Base-by-base conservation (phyloP, 768 basidiomycete species). In the Russula brevipes region DNA sequence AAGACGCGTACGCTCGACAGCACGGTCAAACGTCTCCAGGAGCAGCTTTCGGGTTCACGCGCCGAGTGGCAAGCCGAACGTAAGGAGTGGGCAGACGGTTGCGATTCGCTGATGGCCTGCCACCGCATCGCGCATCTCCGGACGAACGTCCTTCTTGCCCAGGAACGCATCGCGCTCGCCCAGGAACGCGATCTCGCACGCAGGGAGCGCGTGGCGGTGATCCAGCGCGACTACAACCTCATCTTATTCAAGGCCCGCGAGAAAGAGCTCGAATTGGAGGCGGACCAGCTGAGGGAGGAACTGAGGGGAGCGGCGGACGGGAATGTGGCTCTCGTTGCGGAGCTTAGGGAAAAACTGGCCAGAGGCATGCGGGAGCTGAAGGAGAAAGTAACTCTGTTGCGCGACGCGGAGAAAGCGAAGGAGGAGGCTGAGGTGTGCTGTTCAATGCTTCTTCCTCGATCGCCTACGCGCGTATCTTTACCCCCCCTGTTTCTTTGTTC, bases 241-340 rank as follows among this genome's bases (percentile, higher is more conserved):
- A 82, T 79, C n/a, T 79, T 83, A 73, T 90, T 88, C 69, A 85
- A 86, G 72, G 78, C 78, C 19, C 78, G 78, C 54, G 88, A 89
- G 67, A 75, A 76, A 14, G 85, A 85, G 66, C 73, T 88, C 51
- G 84, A 88, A 68, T 70, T 73, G 46, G 79, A 77, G 63, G 72
- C 88, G 9, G 76, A 74, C 30, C 78, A 82, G 42, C 69, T 85
- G n/a, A 81, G 85, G 71, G 81, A 81, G 8, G 74, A 80, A 57
- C 66, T 78, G 49, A 79, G 77, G 14, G 61, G 55, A 45, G 35
- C 39, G 30, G 35, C 41, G 17, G 39, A 69, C 33, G 59, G 55
- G 10, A 53, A 61, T 36, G 35, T 52, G 36, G 53, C n/a, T 3
- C 42, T 65, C 41, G 41, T 88, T 9, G 75, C 73, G 33, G 78